Evolutionary conservation across 2,329 filamentous ascomycete genomes (phyloP).

Genomic region (Colletotrichum sp.): DNA sequence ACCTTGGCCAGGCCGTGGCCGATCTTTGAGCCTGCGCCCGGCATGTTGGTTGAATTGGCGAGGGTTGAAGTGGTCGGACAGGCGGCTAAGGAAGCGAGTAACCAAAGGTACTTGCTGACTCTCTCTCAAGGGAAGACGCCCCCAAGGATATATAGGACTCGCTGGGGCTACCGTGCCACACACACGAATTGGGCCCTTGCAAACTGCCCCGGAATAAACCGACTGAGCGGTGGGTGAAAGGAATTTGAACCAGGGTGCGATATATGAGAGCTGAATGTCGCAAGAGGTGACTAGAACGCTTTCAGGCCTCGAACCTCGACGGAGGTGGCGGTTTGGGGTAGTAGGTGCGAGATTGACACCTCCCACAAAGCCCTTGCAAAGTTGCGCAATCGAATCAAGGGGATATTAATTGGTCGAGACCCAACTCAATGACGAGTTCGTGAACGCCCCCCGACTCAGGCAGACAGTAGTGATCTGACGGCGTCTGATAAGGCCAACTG

Average conservation of each 20-base stretch:
- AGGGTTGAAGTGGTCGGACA: background rate
- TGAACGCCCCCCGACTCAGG: background rate
- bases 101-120: background rate
- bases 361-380: conserved; percentile 7
- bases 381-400: conserved; percentile 16
- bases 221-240: background rate
- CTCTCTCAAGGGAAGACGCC: background rate
- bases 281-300: conserved; percentile 9
- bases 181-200: background rate
- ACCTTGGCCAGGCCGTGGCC: conserved; percentile 78
- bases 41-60: conserved; percentile 31
- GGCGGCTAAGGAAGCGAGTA: background rate
- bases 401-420: background rate
- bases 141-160: conserved; percentile 10
- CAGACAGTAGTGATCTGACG: background rate
- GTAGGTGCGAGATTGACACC: conserved; percentile 9
- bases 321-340: conserved; percentile 13
- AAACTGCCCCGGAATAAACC: background rate
- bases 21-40: conserved; percentile 55
- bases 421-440: background rate
- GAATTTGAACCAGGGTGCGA: background rate
- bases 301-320: conserved; percentile 1
- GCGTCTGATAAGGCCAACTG: background rate
- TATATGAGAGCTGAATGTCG: conserved; percentile 2
- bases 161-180: conserved; percentile 2